A percentile compares a stretch with the other conserved stretches of the same genome.
phyloP scores from a whole-genome alignment of 2,329 filamentous ascomycete species.

The Didymella exigua region DNA sequence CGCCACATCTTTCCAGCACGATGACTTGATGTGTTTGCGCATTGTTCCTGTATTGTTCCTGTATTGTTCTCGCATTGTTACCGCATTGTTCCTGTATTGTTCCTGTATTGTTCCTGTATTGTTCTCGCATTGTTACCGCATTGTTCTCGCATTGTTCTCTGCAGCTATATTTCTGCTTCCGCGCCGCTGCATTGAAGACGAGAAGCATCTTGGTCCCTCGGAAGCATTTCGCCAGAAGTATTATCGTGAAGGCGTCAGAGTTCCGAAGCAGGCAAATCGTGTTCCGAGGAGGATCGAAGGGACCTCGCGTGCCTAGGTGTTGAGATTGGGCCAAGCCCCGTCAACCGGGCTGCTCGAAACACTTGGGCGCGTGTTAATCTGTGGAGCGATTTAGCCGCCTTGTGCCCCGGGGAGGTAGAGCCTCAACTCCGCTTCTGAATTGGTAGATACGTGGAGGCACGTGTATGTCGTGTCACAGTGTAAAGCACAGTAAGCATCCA shows the following conservation, averaged over 20 bases:
- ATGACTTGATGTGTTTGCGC: no score
- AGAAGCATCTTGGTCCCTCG: neutral
- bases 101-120: no score
- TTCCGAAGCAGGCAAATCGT: neutral
- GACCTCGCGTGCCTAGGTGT: no score
- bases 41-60: no score
- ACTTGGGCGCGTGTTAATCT: neutral
- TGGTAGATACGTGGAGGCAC: neutral
- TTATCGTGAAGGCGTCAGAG: neutral
- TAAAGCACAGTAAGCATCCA: neutral
- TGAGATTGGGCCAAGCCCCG: conserved; percentile 10
- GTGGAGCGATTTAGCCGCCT: conserved; percentile 11
- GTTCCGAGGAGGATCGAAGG: neutral
- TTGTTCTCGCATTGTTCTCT: neutral
- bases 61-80: no score
- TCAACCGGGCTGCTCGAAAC: neutral
- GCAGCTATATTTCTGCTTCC: neutral
- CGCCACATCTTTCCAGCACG: no score
- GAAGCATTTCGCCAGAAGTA: neutral
- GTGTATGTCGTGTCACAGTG: neutral
- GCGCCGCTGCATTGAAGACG: neutral
- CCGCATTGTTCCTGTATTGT: no score
- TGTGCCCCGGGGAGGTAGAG: conserved; percentile 2
- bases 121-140: no score
- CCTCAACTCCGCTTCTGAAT: conserved; percentile 6